Evolutionary conservation across 805 yeast species (phyloP), one percentile per base, ranked within the genome.

Genomic region (Komagataella populi): DNA sequence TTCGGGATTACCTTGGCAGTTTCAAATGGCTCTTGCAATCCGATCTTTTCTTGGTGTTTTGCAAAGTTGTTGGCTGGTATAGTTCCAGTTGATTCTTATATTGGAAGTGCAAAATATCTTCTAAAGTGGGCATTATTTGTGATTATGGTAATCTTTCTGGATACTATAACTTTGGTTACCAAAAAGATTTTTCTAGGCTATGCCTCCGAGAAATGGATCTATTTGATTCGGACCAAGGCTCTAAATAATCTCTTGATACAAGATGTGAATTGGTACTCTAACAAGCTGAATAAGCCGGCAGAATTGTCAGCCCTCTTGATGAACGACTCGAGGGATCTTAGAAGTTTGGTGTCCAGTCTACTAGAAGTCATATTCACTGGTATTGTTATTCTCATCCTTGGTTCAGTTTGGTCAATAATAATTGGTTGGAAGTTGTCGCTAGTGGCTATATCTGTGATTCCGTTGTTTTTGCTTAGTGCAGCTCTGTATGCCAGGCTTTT

Each of bases 361-460:
- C 60, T 87, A 30, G 70, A 81, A 7, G 73, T 82, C 0, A 46
- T 79, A 0, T 57, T 79, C 1, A 76, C 83, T 8, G 72, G 86
- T 45, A 49, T 76, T 2, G 68, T 80, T 0, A 71, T 88, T 48
- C 68, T 84, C 0, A 44, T 70, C 0, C 64, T 80, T 23, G 95
- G 96, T 3, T 55, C 82, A 4, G 68, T 79, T 6, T 93, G 97
- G 97, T 81, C 96, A 0, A 55, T 88, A 1, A 73, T 72, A 0
- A 62, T 73, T 8, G 96, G 96, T 0, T 93, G 98, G 98, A 85
- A 83, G 59, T 67, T 93, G 46, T 78, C 96, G 1, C 66, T 91
- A 7, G 93, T 87, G 1, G 95, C 96, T 1, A 58, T 90, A 8
- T 74, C 96, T 0, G 71, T 89, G 63, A 73, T 85, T 12, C 95